Conservation (phyloP, 352 stramenopile genomes). For the Globisporangium alternatum region DNA sequence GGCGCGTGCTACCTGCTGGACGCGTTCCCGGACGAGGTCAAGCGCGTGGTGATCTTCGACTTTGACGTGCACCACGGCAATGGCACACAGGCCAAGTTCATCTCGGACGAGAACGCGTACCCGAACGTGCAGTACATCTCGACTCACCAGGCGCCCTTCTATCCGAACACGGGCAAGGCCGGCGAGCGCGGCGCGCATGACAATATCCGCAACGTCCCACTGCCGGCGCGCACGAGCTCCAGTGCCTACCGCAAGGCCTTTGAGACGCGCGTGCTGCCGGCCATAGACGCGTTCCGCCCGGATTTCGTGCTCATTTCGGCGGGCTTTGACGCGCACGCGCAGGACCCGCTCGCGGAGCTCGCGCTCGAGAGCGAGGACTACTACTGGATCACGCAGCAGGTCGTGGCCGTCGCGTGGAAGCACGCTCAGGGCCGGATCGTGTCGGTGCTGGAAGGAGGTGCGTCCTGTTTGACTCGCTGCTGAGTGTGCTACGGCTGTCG, state of each 20-base stretch:
- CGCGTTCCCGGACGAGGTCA: conserved; percentile 37
- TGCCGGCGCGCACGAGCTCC: conserved; percentile 40
- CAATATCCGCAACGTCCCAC: conserved; percentile 62
- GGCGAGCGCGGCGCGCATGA: conserved; percentile 50
- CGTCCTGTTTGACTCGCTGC: neutral
- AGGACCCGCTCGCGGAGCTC: conserved; percentile 89
- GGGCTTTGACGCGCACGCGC: conserved; percentile 94
- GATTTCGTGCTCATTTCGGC: conserved; percentile 94
- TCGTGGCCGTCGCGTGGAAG: conserved; percentile 5
- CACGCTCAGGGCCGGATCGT: conserved; percentile 9
- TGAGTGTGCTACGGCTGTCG: neutral
- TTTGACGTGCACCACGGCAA: conserved; percentile 92
- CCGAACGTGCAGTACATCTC: conserved; percentile 41
- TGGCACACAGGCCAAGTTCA: conserved; percentile 79
- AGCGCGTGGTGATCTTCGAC: conserved; percentile 74
- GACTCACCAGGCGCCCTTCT: conserved; percentile 61
- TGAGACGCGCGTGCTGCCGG: conserved; percentile 73
- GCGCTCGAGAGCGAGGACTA: conserved; percentile 40
- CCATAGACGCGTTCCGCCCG: conserved; percentile 85
- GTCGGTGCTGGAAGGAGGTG: conserved; percentile 17
- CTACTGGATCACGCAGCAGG: conserved; percentile 19
- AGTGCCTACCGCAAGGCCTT: conserved; percentile 71
- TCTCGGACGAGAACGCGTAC: conserved; percentile 35
- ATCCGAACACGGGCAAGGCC: conserved; percentile 55
- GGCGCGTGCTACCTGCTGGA: conserved; percentile 53